phyloP scores from a whole-genome alignment of 495 filamentous ascomycete genomes.

The Penicillium cinerascens region DNA sequence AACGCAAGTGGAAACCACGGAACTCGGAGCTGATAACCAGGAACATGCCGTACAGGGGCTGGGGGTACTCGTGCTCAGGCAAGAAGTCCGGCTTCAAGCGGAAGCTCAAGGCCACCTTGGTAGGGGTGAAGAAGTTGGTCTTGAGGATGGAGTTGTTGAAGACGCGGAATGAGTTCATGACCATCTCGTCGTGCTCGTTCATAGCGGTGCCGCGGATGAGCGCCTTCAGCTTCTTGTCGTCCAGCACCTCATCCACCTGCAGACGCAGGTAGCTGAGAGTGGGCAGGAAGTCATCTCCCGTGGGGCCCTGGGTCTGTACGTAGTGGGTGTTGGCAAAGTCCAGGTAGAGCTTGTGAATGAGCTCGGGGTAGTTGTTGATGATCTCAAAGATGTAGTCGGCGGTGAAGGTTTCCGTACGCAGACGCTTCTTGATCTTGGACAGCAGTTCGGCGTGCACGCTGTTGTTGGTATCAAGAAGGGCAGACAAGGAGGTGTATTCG shows the following conservation, averaged over 20 bases:
- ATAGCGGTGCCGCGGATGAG: slow-evolving; percentile 74
- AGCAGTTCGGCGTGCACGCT: slow-evolving; percentile 85
- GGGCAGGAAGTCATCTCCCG: slow-evolving; percentile 72
- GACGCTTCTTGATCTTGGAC: slow-evolving; percentile 90
- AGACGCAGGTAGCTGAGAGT: slow-evolving; percentile 74
- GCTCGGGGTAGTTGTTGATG: slow-evolving; percentile 83
- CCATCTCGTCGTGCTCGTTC: slow-evolving; percentile 97
- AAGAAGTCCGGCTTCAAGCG: slow-evolving; percentile 86
- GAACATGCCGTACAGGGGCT: slow-evolving; percentile 96
- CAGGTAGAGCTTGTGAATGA: slow-evolving; percentile 85
- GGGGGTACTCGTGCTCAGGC: slow-evolving; percentile 86
- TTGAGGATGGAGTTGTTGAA: slow-evolving; percentile 91
- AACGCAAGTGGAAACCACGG: slow-evolving; percentile 94
- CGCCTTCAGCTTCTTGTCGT: slow-evolving; percentile 71
- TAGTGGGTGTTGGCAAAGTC: slow-evolving; percentile 91
- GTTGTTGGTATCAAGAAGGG: slow-evolving; percentile 76
- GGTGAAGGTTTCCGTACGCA: slow-evolving; percentile 95
- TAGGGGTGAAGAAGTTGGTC: slow-evolving; percentile 99
- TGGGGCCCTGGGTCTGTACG: slow-evolving; percentile 68
- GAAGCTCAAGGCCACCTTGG: slow-evolving; percentile 97
- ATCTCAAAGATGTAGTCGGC: slow-evolving; percentile 97
- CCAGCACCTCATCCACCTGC: slow-evolving; percentile 71
- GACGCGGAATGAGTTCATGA: slow-evolving; percentile 93
- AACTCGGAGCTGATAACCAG: slow-evolving; percentile 95
- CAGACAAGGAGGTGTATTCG: slow-evolving; percentile 82